Evolutionary conservation across 129 eudicot species (phyloP), one percentile per base, ranked within the genome.

Genomic region (Apium graveolens): DNA sequence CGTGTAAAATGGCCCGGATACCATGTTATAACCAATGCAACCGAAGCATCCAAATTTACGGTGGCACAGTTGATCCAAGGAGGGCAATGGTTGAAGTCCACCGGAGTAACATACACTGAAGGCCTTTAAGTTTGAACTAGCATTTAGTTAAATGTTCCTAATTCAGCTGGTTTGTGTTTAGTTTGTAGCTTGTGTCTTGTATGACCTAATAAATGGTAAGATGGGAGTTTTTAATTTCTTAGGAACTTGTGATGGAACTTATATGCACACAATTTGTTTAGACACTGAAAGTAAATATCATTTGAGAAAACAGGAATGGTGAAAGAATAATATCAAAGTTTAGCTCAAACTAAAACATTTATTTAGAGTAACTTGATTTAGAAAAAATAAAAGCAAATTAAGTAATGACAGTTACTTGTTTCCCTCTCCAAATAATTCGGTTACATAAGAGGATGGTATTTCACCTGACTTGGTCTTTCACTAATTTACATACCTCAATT

Each of bases 1-100:
- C 49, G 89, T n/a, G 86, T 85, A 41, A 71, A 75, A 4, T 86
- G 82, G 90, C 85, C 89, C 0, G 94, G 94, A n/a, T 87, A 89
- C 79, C 84, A 86, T 27, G 83, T 85, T 39, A 85, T 85, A 17
- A 86, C 86, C 0, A 81, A 75, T 11, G 44, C 79, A 1, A 48
- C 75, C 11, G 89, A 85, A 69, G 94, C 94, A 0, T 75, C 53
- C 72, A 81, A 81, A 53, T 89, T 87, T 70, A 89, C 91, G 0
- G 94, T 89, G 35, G 83, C 81, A 1, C 42, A 85, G 81, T 75
- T 89, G 78, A 89, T 87, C 39, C 87, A 79, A 16, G 94, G 94
- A 21, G 86, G 83, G 11, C 48, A 71, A 8, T 89, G 94, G 94
- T 38, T 89, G 78, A 65, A 78, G 62, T 43, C 68, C 11, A 83